Conservation (phyloP, 2,329 filamentous ascomycete species). For the Aureobasidium lini region DNA sequence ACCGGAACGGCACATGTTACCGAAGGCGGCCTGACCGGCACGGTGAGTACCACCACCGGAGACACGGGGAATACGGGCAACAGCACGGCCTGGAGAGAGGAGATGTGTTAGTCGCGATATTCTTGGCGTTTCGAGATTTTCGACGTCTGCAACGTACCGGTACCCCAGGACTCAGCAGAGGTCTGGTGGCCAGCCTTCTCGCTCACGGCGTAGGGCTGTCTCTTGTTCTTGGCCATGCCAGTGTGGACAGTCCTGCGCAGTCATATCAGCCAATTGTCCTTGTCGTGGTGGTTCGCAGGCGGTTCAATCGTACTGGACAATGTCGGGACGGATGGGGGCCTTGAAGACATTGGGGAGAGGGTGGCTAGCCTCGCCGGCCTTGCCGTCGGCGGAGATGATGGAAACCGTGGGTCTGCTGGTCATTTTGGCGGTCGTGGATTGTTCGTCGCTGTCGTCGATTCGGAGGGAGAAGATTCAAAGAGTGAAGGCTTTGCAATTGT, state of each 20-base stretch:
- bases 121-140: conserved; percentile 14
- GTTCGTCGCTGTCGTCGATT: conserved; percentile 13
- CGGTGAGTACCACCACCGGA: conserved; percentile 99
- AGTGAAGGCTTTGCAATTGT: conserved; percentile 1
- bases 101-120: conserved; percentile 12
- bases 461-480: background rate
- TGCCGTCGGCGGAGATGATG: conserved; percentile 93
- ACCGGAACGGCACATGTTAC: conserved; percentile 99
- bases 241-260: conserved; percentile 68
- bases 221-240: conserved; percentile 99
- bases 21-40: conserved; percentile 98
- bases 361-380: conserved; percentile 80
- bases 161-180: conserved; percentile 99
- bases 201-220: conserved; percentile 98
- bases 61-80: conserved; percentile 99
- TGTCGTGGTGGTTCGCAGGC: background rate
- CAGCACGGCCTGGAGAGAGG: conserved; percentile 71
- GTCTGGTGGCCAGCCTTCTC: conserved; percentile 99
- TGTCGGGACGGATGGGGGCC: conserved; percentile 95
- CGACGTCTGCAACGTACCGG: conserved; percentile 51
- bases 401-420: conserved; percentile 95
- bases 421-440: conserved; percentile 50
- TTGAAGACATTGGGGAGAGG: conserved; percentile 95
- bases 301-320: conserved; percentile 71
- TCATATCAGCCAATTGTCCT: conserved; percentile 22